Evolutionary conservation across 140 eudicot species (phyloP).

Genomic region (Oenanthe javanica): DNA sequence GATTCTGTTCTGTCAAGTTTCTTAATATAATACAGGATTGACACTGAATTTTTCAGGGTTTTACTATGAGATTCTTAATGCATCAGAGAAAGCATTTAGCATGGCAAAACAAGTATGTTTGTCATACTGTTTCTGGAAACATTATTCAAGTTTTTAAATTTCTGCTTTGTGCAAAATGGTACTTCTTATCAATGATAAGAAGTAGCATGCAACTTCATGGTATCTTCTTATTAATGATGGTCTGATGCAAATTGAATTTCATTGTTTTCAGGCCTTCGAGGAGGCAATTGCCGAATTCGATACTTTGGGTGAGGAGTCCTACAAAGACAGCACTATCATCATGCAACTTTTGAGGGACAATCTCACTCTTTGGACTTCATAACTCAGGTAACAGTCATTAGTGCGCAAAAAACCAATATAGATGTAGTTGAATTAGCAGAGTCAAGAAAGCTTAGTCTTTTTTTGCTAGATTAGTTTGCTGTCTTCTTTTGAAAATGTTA

Average conservation of each 20-base stretch:
- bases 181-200: too few species aligned
- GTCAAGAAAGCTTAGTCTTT: background rate
- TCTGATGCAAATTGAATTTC: background rate
- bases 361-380: constrained; percentile 45
- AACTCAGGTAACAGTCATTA: background rate
- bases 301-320: constrained; percentile 44
- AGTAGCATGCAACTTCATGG: too few species aligned
- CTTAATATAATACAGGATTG: background rate
- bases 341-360: constrained; percentile 43
- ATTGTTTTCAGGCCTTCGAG: constrained; percentile 31
- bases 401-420: background rate
- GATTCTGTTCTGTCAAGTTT: background rate
- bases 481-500: background rate
- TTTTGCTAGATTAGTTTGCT: background rate
- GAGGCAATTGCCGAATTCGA: constrained; percentile 45
- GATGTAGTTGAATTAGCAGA: background rate
- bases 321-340: constrained; percentile 43
- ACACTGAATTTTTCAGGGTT: constrained; percentile 7
- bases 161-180: background rate
- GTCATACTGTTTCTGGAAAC: background rate
- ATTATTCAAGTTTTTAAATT: background rate
- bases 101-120: constrained; percentile 7
- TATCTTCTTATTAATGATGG: background rate
- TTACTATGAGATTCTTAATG: constrained; percentile 10
- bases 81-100: constrained; percentile 9